phyloP scores from a whole-genome alignment of 345 rosid genomes.

The Mallotus nudiflorus region DNA sequence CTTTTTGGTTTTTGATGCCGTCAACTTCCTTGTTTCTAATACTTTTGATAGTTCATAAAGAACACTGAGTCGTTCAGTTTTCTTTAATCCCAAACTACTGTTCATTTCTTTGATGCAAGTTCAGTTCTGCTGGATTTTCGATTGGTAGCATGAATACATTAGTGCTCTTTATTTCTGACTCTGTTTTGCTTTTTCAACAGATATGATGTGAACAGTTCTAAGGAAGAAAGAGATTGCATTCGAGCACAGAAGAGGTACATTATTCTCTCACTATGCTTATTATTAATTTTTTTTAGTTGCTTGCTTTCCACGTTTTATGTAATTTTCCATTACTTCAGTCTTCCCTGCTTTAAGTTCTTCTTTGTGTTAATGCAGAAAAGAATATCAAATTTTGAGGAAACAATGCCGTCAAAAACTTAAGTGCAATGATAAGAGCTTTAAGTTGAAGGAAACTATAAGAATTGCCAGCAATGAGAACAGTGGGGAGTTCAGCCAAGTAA shows the following conservation, averaged over 20 bases:
- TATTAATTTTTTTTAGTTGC: neutral
- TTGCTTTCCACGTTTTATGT: neutral
- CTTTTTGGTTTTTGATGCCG: neutral
- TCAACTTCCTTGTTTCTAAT: neutral
- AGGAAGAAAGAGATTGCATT: constrained; percentile 61
- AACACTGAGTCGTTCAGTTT: too few relatives aligned
- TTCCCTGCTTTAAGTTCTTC: neutral
- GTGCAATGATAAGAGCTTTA: constrained; percentile 39
- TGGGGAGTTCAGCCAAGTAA: constrained; percentile 45
- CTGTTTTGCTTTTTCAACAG: constrained; percentile 39
- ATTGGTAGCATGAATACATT: neutral
- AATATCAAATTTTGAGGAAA: constrained; percentile 63
- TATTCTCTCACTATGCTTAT: neutral
- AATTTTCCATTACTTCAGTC: neutral
- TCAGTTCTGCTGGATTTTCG: neutral
- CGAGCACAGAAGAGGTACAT: constrained; percentile 60
- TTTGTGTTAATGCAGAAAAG: constrained; percentile 49
- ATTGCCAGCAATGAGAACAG: constrained; percentile 40
- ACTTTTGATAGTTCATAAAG: too few relatives aligned
- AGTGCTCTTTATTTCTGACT: neutral
- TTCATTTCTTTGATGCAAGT: neutral
- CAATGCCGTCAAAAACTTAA: constrained; percentile 50
- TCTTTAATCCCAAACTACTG: neutral
- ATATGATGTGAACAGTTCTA: constrained; percentile 62
- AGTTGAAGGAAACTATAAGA: constrained; percentile 42